Base-by-base conservation (phyloP, 495 filamentous ascomycete genomes). In the Letharia lupina region DNA sequence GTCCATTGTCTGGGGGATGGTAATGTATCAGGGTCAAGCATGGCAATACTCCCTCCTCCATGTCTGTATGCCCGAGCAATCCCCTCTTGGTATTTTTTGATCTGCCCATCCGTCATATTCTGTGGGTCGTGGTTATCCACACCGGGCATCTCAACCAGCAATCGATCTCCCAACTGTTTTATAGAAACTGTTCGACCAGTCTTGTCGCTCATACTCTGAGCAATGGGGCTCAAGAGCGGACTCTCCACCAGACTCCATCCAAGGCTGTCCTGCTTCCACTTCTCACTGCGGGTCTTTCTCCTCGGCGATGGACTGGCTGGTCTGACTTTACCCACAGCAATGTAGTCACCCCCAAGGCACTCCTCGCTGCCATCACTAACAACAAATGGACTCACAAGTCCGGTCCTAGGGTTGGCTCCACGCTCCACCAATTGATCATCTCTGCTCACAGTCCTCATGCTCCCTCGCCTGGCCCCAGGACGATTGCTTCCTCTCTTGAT, bases 101-200 rank as follows among this genome's bases (percentile, higher is more conserved):
- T 80, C 65, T 81, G 74, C 40, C 75, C 72, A 0, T 70, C 70
- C 11, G 75, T 77, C 74, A 81, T 76, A 1, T 68, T 73, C 4
- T 76, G 74, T 5, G 78, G 79, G 59, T 78, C 80, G 3, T 79
- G 78, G 1, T 81, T 76, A 52, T 75, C 76, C 2, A 79, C 78
- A 42, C 76, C 75, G 1, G 77, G 79, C 77, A 80, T 82, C 35
- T 81, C 69, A 18, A 81, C 76, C 50, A 80, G 78, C 61, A 80
- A 81, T 70, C 74, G 72, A 63, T 81, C 79, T 48, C 77, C 76
- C 77, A 78, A 77, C 33, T 77, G 75, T 13, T 73, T 77, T 60
- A 72, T 66, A 0, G 75, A 76, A 41, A 70, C 74, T 1, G 68
- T 73, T 13, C 77, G 77, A 37, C 78, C 64, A 4, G 76, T 73